Evolutionary conservation across 257 asterid genomes (phyloP), one percentile per base, ranked within the genome.

Genomic region (Solanum tacnaense): DNA sequence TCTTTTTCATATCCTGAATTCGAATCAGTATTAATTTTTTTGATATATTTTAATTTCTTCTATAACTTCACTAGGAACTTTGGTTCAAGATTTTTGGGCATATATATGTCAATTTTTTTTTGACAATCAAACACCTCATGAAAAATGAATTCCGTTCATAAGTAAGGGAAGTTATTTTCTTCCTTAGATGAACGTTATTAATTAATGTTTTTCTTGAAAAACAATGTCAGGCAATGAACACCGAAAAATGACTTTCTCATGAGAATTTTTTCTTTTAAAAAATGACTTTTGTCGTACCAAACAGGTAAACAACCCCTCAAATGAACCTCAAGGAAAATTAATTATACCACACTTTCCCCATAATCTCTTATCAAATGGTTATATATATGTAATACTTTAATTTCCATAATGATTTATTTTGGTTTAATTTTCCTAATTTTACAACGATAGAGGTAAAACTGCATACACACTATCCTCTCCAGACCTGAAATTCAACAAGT

Each of bases 21-120:
- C 2, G 0, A 31, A 71, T 6, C 1, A 49, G 15, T 49, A 15
- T 49, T 46, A 0, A 0, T 13, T 5, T 0, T 2, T 27, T 27
- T 68, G 7, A 68, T 16, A 68, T 68, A 12, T 12, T 27, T 68
- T 68, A 68, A 68, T 35, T 68, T 68, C 74, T 67, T 27, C 21
- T 3, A 68, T 68, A 68, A 29, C 36, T 68, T 68, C 9, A 67
- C 20, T 67, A 25, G 9, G 34, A 67, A 25, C 34, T 67, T 67
- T 67, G 34, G 73, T 67, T 67, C 73, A 2, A 65, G 3, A 9
- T 9, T 25, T 49, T 49, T 15, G 8, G 60, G 60, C 21, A 49
- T 49, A 49, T 5, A 49, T 15, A 15, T 5, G 20, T 49, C 20
- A 46, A 46, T 0, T 46, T 12, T 5, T 41, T 46, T 46, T 46